These are phyloP conservation scores for Neurospora sp. DNA, from an alignment of 495 filamentous ascomycete species.

Conservation along the genomic window DNA sequence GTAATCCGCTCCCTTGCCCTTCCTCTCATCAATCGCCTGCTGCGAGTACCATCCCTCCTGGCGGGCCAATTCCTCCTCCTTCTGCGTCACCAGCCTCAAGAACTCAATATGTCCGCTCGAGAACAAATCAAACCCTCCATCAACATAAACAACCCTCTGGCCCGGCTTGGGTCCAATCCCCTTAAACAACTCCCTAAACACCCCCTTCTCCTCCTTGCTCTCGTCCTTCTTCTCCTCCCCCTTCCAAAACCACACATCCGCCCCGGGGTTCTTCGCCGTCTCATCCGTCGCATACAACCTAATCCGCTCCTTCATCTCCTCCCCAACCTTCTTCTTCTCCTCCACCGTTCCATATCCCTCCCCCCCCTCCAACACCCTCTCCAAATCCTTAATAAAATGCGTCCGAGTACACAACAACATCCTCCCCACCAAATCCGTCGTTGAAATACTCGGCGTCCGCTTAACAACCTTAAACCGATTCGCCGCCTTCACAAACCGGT, in stretches of 20 bases:
- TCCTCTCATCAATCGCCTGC: constrained; percentile 47
- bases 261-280: constrained; percentile 57
- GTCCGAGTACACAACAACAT: constrained; percentile 90
- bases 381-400: constrained; percentile 75
- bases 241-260: constrained; percentile 72
- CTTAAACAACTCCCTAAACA: constrained; percentile 52
- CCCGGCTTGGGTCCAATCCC: constrained; percentile 60
- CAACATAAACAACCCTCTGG: constrained; percentile 86
- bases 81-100: constrained; percentile 58
- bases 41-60: constrained; percentile 64
- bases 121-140: constrained; percentile 95
- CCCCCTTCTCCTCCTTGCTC: constrained; percentile 38
- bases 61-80: constrained; percentile 57
- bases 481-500: constrained; percentile 88
- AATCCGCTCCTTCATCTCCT: constrained; percentile 58
- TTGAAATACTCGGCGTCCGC: constrained; percentile 92
- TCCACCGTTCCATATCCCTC: constrained; percentile 61
- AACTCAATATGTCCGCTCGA: constrained; percentile 96
- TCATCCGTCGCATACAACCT: constrained; percentile 79
- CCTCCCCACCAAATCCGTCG: constrained; percentile 90
- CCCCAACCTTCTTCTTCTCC: constrained; percentile 51
- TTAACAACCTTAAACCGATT: constrained; percentile 89
- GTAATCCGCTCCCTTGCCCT: constrained; percentile 61
- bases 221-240: constrained; percentile 37
- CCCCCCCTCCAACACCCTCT: constrained; percentile 51